Evolutionary conservation across 352 stramenopile species (phyloP).

Genomic region (Pythium pectinolyticum): DNA sequence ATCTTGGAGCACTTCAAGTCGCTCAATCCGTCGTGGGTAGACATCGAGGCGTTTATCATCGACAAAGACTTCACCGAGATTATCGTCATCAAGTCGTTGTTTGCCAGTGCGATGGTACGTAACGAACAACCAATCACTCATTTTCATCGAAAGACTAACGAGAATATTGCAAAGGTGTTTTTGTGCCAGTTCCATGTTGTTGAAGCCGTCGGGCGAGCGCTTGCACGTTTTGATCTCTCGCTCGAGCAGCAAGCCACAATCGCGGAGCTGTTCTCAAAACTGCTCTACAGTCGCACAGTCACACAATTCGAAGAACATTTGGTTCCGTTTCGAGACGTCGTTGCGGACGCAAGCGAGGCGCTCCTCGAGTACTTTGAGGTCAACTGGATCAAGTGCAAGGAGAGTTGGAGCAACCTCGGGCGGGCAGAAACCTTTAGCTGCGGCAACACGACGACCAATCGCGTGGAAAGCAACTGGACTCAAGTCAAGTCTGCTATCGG

Average conservation of each 20-base stretch:
- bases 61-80: slow-evolving; percentile 7
- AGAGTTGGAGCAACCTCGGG: background rate
- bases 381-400: background rate
- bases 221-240: background rate
- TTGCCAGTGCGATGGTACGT: background rate
- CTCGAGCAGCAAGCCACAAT: background rate
- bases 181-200: slow-evolving; percentile 11
- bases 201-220: background rate
- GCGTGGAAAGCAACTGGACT: slow-evolving; percentile 5
- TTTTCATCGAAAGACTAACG: too few relatives aligned
- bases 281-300: background rate
- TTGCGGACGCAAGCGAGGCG: background rate
- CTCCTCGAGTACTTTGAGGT: background rate
- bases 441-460: slow-evolving; percentile 12
- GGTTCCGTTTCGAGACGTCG: background rate
- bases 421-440: background rate
- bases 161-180: background rate
- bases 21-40: background rate
- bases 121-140: too few relatives aligned
- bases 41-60: slow-evolving; percentile 8
- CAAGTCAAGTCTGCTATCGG: slow-evolving; percentile 1
- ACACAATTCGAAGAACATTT: background rate
- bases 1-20: background rate
- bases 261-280: background rate
- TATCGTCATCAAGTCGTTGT: background rate